Evolutionary conservation across 169 alveolate genomes (phyloP).

Genomic region (Pseudocohnilembus persalinus): DNA sequence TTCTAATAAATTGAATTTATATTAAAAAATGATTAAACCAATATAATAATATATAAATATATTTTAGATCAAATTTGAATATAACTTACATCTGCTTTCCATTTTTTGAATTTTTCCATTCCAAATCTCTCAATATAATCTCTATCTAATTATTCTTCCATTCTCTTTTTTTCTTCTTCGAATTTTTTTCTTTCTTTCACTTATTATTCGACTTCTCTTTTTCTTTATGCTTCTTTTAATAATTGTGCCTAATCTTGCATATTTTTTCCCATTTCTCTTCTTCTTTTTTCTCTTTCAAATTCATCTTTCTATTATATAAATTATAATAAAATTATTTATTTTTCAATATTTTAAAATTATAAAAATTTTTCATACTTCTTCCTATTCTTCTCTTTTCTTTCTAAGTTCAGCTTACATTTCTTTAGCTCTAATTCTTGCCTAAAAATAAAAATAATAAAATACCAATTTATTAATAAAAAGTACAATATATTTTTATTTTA

Average conservation of each 20-base stretch:
- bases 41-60: background rate
- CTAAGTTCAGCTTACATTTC: slow-evolving; percentile 52
- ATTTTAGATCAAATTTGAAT: background rate
- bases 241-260: slow-evolving; percentile 34
- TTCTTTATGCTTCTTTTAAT: slow-evolving; percentile 32
- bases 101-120: slow-evolving; percentile 29
- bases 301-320: slow-evolving; percentile 31
- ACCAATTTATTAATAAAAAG: too few relatives aligned
- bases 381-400: slow-evolving; percentile 52
- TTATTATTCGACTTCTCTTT: slow-evolving; percentile 26
- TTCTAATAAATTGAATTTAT: background rate
- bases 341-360: background rate
- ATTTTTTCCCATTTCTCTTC: slow-evolving; percentile 39
- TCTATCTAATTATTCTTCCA: slow-evolving; percentile 48
- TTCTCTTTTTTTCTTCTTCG: slow-evolving; percentile 38
- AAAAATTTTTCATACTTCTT: slow-evolving; percentile 28
- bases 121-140: slow-evolving; percentile 63
- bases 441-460: too few relatives aligned
- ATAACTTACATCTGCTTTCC: background rate
- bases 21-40: background rate
- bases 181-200: slow-evolving; percentile 55
- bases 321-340: slow-evolving; percentile 28
- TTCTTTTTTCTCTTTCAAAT: slow-evolving; percentile 53
- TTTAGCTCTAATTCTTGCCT: slow-evolving; percentile 49
- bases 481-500: slow-evolving; percentile 37